Conservation (phyloP, 352 stramenopile genomes). For the Phytophthora sansomeana region DNA sequence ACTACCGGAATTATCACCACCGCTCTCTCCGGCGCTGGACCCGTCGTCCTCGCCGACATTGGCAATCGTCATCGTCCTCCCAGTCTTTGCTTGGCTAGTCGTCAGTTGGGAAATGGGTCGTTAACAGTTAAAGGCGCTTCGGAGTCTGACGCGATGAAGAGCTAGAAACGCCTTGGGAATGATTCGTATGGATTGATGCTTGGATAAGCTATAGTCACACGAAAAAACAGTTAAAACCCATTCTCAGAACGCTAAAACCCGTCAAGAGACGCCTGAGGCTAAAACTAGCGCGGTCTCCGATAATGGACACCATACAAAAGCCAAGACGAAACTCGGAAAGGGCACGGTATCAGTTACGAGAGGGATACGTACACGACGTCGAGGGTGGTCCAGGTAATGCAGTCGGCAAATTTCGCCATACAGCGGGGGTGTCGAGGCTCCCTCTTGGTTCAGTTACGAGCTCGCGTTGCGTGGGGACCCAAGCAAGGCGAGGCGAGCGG, state of each 20-base stretch:
- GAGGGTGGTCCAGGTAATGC: conserved; percentile 53
- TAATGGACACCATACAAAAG: conserved; percentile 10
- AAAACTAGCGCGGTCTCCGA: conserved; percentile 29
- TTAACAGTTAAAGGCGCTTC: conserved; percentile 34
- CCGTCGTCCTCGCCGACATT: conserved; percentile 46
- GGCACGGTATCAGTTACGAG: neutral
- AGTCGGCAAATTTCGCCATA: conserved; percentile 57
- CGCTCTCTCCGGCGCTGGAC: conserved; percentile 24
- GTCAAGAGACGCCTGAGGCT: conserved; percentile 2
- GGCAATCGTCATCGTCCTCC: conserved; percentile 29
- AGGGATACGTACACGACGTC: conserved; percentile 44
- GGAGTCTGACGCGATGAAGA: conserved; percentile 34
- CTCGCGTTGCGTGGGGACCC: conserved; percentile 29
- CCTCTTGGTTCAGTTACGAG: conserved; percentile 25
- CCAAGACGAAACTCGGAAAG: conserved; percentile 3
- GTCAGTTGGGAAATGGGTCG: conserved; percentile 32
- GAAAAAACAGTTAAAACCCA: conserved; percentile 9
- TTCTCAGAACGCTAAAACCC: neutral
- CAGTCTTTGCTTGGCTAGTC: conserved; percentile 20
- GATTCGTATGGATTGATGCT: conserved; percentile 35
- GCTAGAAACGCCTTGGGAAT: conserved; percentile 28
- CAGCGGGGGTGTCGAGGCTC: conserved; percentile 36
- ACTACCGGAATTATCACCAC: conserved; percentile 38
- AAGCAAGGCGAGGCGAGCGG: conserved; percentile 30
- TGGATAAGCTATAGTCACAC: conserved; percentile 36